These are phyloP conservation scores for Trypanosoma mega DNA, from an alignment of 208 protist species.

Conservation along the genomic window DNA sequence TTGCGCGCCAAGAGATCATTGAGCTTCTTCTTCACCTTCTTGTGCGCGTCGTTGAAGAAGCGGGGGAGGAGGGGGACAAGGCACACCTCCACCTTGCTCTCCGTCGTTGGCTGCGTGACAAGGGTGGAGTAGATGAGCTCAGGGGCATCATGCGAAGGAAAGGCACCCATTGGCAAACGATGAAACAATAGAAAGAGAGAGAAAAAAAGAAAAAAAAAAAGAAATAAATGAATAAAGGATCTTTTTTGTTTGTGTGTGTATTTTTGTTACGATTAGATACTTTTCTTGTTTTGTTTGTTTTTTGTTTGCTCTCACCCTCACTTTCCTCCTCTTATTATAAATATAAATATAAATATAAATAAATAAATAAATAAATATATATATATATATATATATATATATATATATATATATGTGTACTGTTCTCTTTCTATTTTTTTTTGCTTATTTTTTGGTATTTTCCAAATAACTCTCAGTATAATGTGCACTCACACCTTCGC, in stretches of 20 bases:
- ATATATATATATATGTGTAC: neutral
- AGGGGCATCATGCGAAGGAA: conserved; percentile 83
- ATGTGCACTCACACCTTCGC: neutral
- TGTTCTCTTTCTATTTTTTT: neutral
- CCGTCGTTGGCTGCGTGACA: conserved; percentile 51
- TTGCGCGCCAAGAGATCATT: conserved; percentile 21
- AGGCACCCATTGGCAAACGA: conserved; percentile 61
- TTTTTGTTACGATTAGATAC: conserved; percentile 1
- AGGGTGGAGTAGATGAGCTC: conserved; percentile 76
- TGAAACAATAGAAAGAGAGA: conserved; percentile 2
- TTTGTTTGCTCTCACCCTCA: neutral
- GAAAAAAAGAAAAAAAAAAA: neutral
- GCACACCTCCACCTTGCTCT: conserved; percentile 56
- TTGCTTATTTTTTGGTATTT: neutral
- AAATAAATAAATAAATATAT: conserved; percentile 7
- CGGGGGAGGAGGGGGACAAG: conserved; percentile 79
- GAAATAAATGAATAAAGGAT: neutral
- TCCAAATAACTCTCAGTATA: neutral
- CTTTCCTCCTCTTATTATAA: neutral
- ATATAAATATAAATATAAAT: neutral
- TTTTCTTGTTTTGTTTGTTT: conserved; percentile 2
- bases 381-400: conserved; percentile 12
- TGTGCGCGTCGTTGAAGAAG: conserved; percentile 84
- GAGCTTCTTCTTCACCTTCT: conserved; percentile 30
- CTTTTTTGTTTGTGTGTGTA: too few species aligned